Evolutionary conservation across 2,329 filamentous ascomycete species (phyloP).

Genomic region (Talaromyces pinophilus): DNA sequence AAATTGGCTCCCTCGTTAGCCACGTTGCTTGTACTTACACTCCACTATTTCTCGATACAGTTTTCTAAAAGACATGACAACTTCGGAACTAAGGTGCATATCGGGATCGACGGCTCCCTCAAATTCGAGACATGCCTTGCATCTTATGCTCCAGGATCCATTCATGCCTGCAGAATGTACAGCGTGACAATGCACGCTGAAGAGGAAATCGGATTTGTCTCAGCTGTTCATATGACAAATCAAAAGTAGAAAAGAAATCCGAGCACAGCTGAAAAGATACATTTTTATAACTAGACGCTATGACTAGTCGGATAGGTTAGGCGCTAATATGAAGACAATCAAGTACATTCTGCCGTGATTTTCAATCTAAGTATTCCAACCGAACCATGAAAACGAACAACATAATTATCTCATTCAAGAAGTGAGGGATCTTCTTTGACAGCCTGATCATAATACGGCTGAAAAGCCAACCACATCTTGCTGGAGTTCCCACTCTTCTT

Average conservation of each 20-base stretch:
- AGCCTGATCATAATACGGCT: slow-evolving; percentile 14
- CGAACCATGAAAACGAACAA: not conserved
- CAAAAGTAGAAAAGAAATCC: not conserved
- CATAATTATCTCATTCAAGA: not conserved
- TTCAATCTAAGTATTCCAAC: not conserved
- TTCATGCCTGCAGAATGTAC: not conserved
- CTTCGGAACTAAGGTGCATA: not conserved
- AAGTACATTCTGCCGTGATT: no score
- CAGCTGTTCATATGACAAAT: not conserved
- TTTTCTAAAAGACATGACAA: not conserved
- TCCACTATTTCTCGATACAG: not conserved
- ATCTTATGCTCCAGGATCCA: not conserved
- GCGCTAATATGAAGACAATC: no score
- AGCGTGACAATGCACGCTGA: not conserved
- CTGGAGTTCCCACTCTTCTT: slow-evolving; percentile 19
- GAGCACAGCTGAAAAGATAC: no score
- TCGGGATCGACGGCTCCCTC: not conserved
- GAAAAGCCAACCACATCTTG: slow-evolving; percentile 20
- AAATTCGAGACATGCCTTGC: not conserved
- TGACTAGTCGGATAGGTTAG: no score
- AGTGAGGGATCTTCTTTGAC: slow-evolving; percentile 10
- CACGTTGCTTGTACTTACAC: not conserved
- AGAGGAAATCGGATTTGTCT: not conserved
- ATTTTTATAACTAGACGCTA: no score
- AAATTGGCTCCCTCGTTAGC: not conserved